These are phyloP conservation scores for Thraustochytrium striatum DNA, from an alignment of 352 stramenopile species.

Conservation along the genomic window DNA sequence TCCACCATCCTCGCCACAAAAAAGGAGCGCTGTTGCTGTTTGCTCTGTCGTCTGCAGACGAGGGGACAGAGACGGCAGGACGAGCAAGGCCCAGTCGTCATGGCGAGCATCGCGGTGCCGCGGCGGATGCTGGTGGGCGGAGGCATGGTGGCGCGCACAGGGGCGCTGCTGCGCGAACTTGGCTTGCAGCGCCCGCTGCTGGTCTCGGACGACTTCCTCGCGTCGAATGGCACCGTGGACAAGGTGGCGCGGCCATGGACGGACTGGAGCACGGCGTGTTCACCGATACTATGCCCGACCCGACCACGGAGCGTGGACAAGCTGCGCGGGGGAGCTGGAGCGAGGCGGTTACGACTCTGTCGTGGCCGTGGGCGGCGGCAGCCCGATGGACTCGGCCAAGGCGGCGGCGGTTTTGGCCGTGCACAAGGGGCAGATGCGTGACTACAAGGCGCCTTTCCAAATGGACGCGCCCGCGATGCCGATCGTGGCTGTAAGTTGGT, in stretches of 20 bases:
- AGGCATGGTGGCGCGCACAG: not conserved
- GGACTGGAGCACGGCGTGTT: slow-evolving; percentile 8
- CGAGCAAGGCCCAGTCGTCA: too few species aligned
- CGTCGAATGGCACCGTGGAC: not conserved
- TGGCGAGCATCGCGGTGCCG: slow-evolving; percentile 6
- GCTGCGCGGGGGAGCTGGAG: not conserved
- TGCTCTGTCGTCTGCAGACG: too few species aligned
- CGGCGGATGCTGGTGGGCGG: slow-evolving; percentile 37
- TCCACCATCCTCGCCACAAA: too few species aligned
- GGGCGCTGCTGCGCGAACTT: not conserved
- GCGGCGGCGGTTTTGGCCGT: slow-evolving; percentile 17
- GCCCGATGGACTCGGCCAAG: slow-evolving; percentile 37
- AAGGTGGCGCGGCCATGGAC: not conserved
- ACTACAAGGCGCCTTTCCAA: slow-evolving; percentile 31
- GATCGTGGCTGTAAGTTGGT: too few species aligned
- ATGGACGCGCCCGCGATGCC: slow-evolving; percentile 18
- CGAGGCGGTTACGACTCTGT: slow-evolving; percentile 22
- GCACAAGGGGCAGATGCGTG: slow-evolving; percentile 40
- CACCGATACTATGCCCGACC: slow-evolving; percentile 26
- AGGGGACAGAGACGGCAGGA: too few species aligned
- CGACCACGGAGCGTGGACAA: slow-evolving; percentile 11
- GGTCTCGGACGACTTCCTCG: slow-evolving; percentile 27
- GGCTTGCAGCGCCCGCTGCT: slow-evolving; percentile 6
- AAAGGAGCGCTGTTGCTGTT: too few species aligned
- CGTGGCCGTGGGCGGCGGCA: slow-evolving; percentile 24